phyloP scores from a whole-genome alignment of 225 moss, liverwort and hornwort species.

The Asterella californica region DNA sequence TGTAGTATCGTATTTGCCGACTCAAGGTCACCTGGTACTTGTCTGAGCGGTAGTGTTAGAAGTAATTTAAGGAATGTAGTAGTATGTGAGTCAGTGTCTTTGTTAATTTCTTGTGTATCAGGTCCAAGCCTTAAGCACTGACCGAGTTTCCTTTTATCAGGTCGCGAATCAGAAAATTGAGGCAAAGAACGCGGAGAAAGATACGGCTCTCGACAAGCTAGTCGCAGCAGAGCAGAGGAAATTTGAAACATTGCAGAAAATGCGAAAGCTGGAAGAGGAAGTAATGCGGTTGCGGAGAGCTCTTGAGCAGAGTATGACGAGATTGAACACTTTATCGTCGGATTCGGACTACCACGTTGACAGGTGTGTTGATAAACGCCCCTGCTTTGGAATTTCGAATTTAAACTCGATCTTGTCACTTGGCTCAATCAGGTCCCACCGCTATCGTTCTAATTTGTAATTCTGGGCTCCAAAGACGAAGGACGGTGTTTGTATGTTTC shows the following conservation, averaged over 20 bases:
- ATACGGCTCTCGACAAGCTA: constrained; percentile 57
- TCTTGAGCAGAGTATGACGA: constrained; percentile 90
- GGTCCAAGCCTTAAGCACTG: background rate
- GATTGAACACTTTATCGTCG: constrained; percentile 87
- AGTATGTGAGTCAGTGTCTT: background rate
- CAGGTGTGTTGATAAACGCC: constrained; percentile 41
- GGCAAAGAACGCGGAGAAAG: constrained; percentile 58
- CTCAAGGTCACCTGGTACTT: background rate
- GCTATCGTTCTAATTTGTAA: background rate
- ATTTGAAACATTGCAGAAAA: constrained; percentile 52
- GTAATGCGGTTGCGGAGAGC: constrained; percentile 77
- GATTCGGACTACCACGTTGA: constrained; percentile 95
- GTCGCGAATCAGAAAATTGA: constrained; percentile 64
- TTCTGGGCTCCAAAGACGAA: background rate
- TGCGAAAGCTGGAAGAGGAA: constrained; percentile 78
- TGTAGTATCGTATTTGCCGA: no score
- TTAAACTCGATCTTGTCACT: background rate
- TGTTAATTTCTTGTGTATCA: background rate
- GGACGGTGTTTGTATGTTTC: background rate
- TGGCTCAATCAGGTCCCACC: background rate
- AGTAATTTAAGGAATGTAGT: background rate
- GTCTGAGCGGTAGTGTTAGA: background rate
- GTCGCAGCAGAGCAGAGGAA: constrained; percentile 44
- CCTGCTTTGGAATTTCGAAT: background rate
- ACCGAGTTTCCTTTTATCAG: constrained; percentile 32